Evolutionary conservation across 164 flowering plant species (phyloP).

Genomic region (Hamamelis virginiana): DNA sequence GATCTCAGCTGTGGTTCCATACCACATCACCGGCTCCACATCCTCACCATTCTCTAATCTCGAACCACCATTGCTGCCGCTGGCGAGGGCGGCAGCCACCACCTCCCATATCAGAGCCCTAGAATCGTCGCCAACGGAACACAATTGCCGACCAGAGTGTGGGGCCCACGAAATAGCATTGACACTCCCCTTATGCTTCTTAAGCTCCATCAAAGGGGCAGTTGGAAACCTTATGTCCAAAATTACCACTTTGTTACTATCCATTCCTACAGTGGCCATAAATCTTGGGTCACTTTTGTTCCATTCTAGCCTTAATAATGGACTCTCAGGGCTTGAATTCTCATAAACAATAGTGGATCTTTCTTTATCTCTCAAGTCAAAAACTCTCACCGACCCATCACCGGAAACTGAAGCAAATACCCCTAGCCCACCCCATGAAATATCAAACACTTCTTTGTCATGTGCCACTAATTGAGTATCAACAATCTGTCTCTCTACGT

Average conservation of each 20-base stretch:
- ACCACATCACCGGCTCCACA: constrained; percentile 31
- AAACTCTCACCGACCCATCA: constrained; percentile 36
- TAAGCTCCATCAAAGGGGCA: constrained; percentile 31
- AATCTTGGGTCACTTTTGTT: constrained; percentile 40
- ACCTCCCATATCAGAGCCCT: constrained; percentile 41
- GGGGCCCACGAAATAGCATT: constrained; percentile 40
- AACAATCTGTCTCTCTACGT: constrained; percentile 27
- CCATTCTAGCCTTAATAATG: constrained; percentile 42
- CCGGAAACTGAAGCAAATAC: constrained; percentile 41
- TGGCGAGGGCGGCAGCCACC: too few relatives aligned
- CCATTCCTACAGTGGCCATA: constrained; percentile 39
- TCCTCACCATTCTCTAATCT: constrained; percentile 7
- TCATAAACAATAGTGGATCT: constrained; percentile 47
- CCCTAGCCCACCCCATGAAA: constrained; percentile 39
- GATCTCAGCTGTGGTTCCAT: constrained; percentile 33
- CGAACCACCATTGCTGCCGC: neutral
- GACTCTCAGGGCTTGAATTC: constrained; percentile 19
- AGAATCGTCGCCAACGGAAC: constrained; percentile 40
- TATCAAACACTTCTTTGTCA: constrained; percentile 43
- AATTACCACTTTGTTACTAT: constrained; percentile 35
- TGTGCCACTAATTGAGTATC: constrained; percentile 46
- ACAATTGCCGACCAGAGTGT: constrained; percentile 21
- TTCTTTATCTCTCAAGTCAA: constrained; percentile 42
- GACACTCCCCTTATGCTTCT: constrained; percentile 32
- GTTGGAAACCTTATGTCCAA: constrained; percentile 41